These are phyloP conservation scores for Thermoascus crustaceus DNA, from an alignment of 2,329 filamentous ascomycete genomes.

Conservation along the genomic window DNA sequence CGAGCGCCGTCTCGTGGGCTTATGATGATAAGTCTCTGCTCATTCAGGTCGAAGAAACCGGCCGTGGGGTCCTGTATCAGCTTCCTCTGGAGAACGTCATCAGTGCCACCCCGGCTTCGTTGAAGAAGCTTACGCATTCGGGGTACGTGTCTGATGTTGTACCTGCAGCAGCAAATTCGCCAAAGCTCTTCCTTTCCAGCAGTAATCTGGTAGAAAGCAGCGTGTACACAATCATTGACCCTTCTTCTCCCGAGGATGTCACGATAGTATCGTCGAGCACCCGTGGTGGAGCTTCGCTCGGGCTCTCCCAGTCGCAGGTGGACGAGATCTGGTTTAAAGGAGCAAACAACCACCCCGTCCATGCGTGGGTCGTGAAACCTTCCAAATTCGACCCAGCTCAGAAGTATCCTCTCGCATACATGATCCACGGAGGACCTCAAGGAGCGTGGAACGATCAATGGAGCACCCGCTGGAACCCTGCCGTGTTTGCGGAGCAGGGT, in stretches of 20 bases:
- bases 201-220: conserved; percentile 39
- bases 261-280: conserved; percentile 32
- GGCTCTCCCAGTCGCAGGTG: conserved; percentile 34
- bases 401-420: conserved; percentile 47
- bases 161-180: conserved; percentile 25
- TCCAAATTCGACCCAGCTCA: conserved; percentile 37
- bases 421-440: conserved; percentile 48
- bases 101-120: conserved; percentile 19
- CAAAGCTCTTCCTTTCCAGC: conserved; percentile 35
- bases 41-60: conserved; percentile 34
- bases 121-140: conserved; percentile 32
- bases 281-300: conserved; percentile 30
- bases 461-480: conserved; percentile 48
- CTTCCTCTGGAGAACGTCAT: conserved; percentile 24
- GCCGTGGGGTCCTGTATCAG: conserved; percentile 36
- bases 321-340: conserved; percentile 40
- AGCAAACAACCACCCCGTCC: conserved; percentile 35
- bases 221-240: conserved; percentile 34
- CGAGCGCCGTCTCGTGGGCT: conserved; percentile 33
- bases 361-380: conserved; percentile 42
- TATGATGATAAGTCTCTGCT: conserved; percentile 35
- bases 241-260: conserved; percentile 19
- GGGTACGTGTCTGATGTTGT: conserved; percentile 35
- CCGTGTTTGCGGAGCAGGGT: conserved; percentile 53
- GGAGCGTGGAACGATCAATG: conserved; percentile 47